Evolutionary conservation across 345 rosid species (phyloP).

Genomic region (Eucalyptus sp.): DNA sequence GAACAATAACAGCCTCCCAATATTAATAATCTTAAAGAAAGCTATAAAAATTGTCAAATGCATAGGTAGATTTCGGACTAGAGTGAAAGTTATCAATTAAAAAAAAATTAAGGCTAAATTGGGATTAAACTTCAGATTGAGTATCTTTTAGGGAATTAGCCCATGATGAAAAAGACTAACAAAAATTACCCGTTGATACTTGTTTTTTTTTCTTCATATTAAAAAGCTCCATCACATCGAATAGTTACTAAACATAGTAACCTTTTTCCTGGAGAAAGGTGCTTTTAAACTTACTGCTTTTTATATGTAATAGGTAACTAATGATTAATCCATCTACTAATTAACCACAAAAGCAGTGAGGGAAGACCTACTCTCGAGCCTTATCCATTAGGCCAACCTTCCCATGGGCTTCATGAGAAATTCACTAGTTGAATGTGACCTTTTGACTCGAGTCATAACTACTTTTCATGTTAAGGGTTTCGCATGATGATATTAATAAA

Average conservation of each 20-base stretch:
- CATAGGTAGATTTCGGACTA: rapidly evolving
- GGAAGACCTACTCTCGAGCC: not conserved
- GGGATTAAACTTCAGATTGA: not conserved
- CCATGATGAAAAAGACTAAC: not conserved
- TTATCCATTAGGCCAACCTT: not conserved
- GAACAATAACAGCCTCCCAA: not conserved
- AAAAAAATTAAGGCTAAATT: not conserved
- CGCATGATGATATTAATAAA: not conserved
- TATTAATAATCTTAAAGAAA: not conserved
- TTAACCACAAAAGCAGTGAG: not conserved
- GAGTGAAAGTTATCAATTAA: not conserved
- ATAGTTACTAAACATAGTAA: not conserved
- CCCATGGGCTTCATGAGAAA: not conserved
- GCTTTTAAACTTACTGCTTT: not conserved
- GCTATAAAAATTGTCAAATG: not conserved
- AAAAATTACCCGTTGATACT: not conserved
- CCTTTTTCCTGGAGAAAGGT: not conserved
- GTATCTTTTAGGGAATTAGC: not conserved
- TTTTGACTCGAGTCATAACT: not conserved
- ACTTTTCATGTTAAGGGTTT: not conserved
- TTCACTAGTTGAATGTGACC: not conserved
- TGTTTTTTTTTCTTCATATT: not conserved
- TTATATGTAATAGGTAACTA: not conserved
- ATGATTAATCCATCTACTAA: not conserved
- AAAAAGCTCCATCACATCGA: not conserved